phyloP scores from a whole-genome alignment of 2,329 filamentous ascomycete genomes.

The Drechmeria coniospora region DNA sequence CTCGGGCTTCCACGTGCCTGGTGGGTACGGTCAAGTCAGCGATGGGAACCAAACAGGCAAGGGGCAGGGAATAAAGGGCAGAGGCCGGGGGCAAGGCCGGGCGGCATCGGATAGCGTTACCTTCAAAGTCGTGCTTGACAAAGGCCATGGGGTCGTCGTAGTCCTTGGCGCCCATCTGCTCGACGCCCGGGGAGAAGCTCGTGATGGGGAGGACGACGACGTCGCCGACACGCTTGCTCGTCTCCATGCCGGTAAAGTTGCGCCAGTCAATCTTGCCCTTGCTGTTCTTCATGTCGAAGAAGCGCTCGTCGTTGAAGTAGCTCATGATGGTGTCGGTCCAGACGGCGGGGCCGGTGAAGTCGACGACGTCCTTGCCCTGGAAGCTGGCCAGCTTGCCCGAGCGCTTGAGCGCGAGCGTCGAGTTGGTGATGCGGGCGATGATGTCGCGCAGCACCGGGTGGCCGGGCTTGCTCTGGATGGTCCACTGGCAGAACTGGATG shows the following conservation, averaged over 20 bases:
- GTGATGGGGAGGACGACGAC: slow-evolving; percentile 91
- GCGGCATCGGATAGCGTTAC: slow-evolving; percentile 31
- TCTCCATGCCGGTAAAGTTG: slow-evolving; percentile 79
- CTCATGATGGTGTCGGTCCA: slow-evolving; percentile 90
- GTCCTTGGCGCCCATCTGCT: slow-evolving; percentile 82
- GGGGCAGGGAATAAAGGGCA: not conserved
- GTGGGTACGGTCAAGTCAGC: slow-evolving; percentile 4
- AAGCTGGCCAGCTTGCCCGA: slow-evolving; percentile 45
- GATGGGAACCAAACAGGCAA: slow-evolving; percentile 3
- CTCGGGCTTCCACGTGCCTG: slow-evolving; percentile 66
- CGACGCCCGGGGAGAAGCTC: slow-evolving; percentile 87
- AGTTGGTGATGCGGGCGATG: slow-evolving; percentile 70
- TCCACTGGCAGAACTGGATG: slow-evolving; percentile 99
- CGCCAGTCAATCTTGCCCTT: slow-evolving; percentile 64
- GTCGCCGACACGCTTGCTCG: slow-evolving; percentile 77
- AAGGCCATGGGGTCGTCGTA: slow-evolving; percentile 90
- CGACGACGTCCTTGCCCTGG: slow-evolving; percentile 61
- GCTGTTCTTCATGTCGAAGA: slow-evolving; percentile 64
- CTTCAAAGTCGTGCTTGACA: slow-evolving; percentile 93
- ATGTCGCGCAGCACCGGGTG: slow-evolving; percentile 84
- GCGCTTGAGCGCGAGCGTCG: slow-evolving; percentile 60
- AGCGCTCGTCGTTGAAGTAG: slow-evolving; percentile 84
- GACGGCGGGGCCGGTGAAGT: slow-evolving; percentile 83
- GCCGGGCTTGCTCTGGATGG: slow-evolving; percentile 87
- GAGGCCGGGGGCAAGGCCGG: not conserved